Percentiles rank a stretch among this genome's conserved stretches.
Evolutionary conservation across 176 grass and related monocot species (phyloP).

Genomic region (Coix lacrymajobi): DNA sequence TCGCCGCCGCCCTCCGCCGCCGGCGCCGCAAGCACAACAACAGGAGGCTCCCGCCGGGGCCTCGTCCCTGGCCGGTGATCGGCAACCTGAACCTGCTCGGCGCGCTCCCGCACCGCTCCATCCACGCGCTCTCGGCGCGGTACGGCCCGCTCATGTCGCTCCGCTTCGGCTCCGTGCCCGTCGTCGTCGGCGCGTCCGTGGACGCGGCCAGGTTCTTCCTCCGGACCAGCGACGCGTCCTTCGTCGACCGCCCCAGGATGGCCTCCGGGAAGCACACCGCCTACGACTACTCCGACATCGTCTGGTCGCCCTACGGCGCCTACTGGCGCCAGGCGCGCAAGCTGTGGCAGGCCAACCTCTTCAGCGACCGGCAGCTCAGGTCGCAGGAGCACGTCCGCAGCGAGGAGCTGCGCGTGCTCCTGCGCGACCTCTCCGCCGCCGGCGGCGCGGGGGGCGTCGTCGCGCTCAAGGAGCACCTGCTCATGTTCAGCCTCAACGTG

Average conservation of each 20-base stretch:
- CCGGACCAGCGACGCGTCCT: conserved; percentile 10
- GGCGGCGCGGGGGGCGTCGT: not conserved
- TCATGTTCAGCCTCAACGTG: not conserved
- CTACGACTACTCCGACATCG: conserved; percentile 47
- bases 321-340: conserved; percentile 47
- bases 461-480: not conserved
- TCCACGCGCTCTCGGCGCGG: conserved; percentile 37
- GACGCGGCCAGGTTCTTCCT: not conserved
- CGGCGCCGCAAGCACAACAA: not conserved
- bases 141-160: conserved; percentile 40
- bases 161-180: conserved; percentile 16
- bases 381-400: conserved; percentile 35
- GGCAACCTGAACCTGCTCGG: conserved; percentile 49
- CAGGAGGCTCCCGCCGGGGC: conserved; percentile 37
- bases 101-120: conserved; percentile 29
- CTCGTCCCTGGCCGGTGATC: conserved; percentile 38
- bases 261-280: conserved; percentile 29
- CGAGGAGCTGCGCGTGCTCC: conserved; percentile 33
- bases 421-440: conserved; percentile 3
- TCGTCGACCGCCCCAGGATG: conserved; percentile 36
- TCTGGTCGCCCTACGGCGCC: conserved; percentile 36
- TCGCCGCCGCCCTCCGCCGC: not conserved
- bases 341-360: conserved; percentile 40
- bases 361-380: conserved; percentile 31
- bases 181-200: not conserved